A percentile compares a stretch with the other conserved stretches of the same genome.
Conservation (phyloP, 2,329 filamentous ascomycete species). For the Sporothrix phasma region DNA sequence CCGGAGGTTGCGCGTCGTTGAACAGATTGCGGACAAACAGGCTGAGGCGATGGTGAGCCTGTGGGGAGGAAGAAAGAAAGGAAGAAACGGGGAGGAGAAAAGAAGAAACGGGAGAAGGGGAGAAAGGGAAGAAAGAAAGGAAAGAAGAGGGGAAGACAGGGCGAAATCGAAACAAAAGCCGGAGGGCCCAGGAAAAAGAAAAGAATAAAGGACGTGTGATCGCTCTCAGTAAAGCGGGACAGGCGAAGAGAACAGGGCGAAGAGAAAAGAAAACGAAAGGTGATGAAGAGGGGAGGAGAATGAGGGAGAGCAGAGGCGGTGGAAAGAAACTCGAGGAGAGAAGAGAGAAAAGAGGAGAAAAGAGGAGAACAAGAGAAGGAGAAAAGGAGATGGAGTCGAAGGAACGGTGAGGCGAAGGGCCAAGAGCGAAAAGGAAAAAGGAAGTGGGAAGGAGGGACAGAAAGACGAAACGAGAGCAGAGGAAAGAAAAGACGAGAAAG, state of each 20-base stretch:
- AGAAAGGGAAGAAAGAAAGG: neutral
- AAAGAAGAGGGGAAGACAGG: neutral
- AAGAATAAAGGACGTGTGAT: slow-evolving; percentile 2
- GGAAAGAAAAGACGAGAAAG: neutral
- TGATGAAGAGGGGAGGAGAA: neutral
- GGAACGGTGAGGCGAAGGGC: too few relatives aligned
- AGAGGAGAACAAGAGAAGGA: neutral
- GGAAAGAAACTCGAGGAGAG: neutral
- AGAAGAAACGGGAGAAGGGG: neutral
- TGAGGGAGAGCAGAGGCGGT: neutral
- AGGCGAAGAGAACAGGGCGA: slow-evolving; percentile 6
- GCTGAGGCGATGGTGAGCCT: neutral
- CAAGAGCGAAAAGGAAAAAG: neutral
- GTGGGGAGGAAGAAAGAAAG: neutral
- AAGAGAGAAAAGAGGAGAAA: neutral
- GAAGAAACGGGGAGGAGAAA: neutral
- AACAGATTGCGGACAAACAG: neutral
- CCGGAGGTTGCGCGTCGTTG: neutral
- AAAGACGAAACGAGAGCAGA: neutral
- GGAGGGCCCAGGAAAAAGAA: neutral
- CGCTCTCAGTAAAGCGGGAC: slow-evolving; percentile 6
- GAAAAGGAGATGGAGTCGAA: neutral
- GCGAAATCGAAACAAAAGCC: neutral
- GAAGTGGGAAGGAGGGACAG: too few relatives aligned
- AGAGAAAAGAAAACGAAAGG: neutral